Conservation (phyloP, 345 rosid species). For the Erucastrum elatum region DNA sequence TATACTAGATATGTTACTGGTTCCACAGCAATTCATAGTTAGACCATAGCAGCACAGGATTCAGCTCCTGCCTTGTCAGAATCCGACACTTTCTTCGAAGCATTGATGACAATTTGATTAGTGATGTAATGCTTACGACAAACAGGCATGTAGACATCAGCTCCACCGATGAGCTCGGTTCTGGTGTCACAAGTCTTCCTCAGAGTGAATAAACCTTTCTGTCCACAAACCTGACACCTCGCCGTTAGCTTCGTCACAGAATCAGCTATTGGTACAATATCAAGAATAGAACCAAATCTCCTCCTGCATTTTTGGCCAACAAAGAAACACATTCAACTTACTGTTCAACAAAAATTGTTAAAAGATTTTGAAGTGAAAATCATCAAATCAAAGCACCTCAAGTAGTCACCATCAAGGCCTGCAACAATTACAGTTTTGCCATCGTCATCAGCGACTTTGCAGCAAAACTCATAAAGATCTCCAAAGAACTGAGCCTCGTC, state of each 20-base stretch:
- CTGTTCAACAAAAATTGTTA: neutral
- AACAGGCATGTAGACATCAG: conserved; percentile 84
- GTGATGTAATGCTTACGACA: conserved; percentile 76
- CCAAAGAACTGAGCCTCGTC: conserved; percentile 95
- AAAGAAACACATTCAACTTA: neutral
- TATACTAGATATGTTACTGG: neutral
- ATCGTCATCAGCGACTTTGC: conserved; percentile 77
- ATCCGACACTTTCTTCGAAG: conserved; percentile 40
- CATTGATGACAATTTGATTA: conserved; percentile 48
- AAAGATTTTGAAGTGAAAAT: neutral
- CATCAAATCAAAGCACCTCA: conserved; percentile 43
- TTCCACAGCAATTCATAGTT: neutral
- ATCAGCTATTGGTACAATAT: conserved; percentile 80
- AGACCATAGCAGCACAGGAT: conserved; percentile 20
- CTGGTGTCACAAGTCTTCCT: conserved; percentile 64
- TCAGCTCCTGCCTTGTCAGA: conserved; percentile 36
- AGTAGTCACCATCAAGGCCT: conserved; percentile 89
- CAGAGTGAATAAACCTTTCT: conserved; percentile 71
- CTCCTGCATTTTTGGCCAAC: conserved; percentile 45
- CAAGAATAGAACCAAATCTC: conserved; percentile 82
- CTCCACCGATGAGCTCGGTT: conserved; percentile 78
- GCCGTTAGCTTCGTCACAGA: conserved; percentile 76
- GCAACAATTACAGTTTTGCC: conserved; percentile 75
- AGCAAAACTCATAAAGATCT: conserved; percentile 91
- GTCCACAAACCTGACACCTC: conserved; percentile 80